Conservation (phyloP, 2,329 filamentous ascomycete genomes). For the Fusarium illudens region DNA sequence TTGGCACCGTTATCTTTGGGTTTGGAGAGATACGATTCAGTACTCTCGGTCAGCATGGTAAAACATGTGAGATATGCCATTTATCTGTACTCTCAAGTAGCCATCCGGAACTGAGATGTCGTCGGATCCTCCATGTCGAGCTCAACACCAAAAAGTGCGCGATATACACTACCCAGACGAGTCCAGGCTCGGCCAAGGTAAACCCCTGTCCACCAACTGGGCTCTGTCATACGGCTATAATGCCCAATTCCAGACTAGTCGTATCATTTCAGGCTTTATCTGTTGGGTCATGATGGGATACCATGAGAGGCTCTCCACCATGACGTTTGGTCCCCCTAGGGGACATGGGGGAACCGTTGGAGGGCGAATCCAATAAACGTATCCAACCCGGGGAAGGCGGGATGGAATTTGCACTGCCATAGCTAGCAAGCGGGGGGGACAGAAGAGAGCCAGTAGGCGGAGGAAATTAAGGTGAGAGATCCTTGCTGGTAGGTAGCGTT, state of each 20-base stretch:
- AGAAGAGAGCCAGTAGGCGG: neutral
- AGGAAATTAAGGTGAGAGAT: neutral
- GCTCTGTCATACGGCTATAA: neutral
- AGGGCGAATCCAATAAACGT: neutral
- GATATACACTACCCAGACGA: neutral
- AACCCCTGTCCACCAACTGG: neutral
- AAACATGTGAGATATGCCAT: neutral
- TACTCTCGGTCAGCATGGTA: neutral
- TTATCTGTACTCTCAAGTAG: neutral
- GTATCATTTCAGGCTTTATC: neutral
- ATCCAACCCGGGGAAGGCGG: slow-evolving; percentile 1
- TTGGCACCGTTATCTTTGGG: neutral
- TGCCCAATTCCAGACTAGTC: neutral
- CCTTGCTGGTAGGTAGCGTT: too few species aligned
- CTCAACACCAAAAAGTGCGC: neutral
- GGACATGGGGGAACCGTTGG: neutral
- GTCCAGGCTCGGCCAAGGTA: neutral
- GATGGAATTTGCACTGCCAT: neutral
- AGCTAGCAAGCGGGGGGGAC: neutral
- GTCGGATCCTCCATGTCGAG: neutral
- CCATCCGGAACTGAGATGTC: neutral
- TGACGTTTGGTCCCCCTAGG: neutral
- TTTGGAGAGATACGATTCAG: neutral
- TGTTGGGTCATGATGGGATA: neutral
- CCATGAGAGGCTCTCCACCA: neutral